Evolutionary conservation across 73 alveolate species (phyloP), one percentile per base, ranked within the genome.

Genomic region (Stentor coeruleus): DNA sequence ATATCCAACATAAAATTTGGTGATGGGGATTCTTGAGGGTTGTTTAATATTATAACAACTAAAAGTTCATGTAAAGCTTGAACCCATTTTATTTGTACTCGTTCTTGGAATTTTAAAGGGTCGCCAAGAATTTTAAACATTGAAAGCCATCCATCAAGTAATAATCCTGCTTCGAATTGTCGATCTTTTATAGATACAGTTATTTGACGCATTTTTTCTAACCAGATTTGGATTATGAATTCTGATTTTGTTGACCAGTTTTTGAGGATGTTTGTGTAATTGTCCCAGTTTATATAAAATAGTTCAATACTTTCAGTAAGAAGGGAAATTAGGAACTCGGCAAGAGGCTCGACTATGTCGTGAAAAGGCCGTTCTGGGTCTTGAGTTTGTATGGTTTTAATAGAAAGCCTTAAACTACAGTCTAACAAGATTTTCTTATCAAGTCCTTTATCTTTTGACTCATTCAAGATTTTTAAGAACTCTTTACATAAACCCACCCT

Each of bases 71-170:
- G n/a, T 66, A 66, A 20, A 66, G 79, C n/a, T 11, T 66, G n/a
- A 0, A 31, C 79, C 79, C 79, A 66, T 20, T 66, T 20, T 28
- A 20, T 66, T 2, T 66, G 79, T 26, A 66, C 79, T 66, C 33
- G n/a, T 66, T 66, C 79, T 66, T 20, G n/a, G 2, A 66, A 66
- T 11, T 66, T 33, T 66, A 66, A 66, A 66, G 39, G 39, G n/a
- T 66, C 39, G n/a, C 79, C 79, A 28, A 66, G 33, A 20, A 66
- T 20, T 20, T 66, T 66, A 14, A 66, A 66, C 36, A 66, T 20
- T 66, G n/a, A 31, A 20, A 66, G 79, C 79, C 79, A 66, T 37
- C 37, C 37, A 33, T 66, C 79, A 66, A 66, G 79, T 31, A 26
- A 33, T 28, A 20, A 31, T 1, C 42, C n/a, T 0, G 36, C 11